A percentile compares a stretch with the other conserved stretches of the same genome.
These are phyloP conservation scores for Penicillium argentinense DNA, from an alignment of 495 filamentous ascomycete species.

Conservation along the genomic window DNA sequence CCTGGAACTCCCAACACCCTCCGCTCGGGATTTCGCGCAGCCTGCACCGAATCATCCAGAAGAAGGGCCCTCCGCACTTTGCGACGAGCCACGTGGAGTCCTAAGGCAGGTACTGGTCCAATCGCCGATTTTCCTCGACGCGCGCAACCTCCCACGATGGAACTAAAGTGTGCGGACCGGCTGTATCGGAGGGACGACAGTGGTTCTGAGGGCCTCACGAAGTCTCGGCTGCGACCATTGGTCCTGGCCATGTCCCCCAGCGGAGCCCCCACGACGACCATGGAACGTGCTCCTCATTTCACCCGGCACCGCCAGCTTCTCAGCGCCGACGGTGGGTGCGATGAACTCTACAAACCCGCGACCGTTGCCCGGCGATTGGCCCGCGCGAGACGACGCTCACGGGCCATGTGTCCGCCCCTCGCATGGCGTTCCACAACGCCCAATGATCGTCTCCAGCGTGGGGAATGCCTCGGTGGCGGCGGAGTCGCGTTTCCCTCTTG, in stretches of 20 bases:
- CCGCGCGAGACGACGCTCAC: conserved; percentile 15
- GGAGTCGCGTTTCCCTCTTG: conserved; percentile 1
- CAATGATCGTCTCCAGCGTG: conserved; percentile 17
- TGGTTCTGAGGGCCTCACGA: too few species aligned
- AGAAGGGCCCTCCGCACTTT: conserved; percentile 1
- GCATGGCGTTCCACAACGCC: conserved; percentile 21
- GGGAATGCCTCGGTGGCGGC: conserved; percentile 17
- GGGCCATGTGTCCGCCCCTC: conserved; percentile 29
- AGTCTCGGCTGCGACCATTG: too few species aligned
- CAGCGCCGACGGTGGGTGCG: neutral
- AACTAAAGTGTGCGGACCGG: conserved; percentile 1
- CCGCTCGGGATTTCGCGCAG: neutral
- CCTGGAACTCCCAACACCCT: too few species aligned
- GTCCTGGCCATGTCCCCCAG: conserved; percentile 2
- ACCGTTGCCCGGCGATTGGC: neutral
- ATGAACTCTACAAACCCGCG: conserved; percentile 6
- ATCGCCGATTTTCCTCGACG: conserved; percentile 25
- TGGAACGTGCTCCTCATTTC: conserved; percentile 9
- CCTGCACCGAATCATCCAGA: conserved; percentile 24
- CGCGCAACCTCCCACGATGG: neutral
- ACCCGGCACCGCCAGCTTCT: neutral
- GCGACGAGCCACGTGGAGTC: conserved; percentile 25
- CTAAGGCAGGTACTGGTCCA: conserved; percentile 28
- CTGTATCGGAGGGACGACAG: conserved; percentile 18
- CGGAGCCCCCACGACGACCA: conserved; percentile 13